A percentile compares a stretch with the other conserved stretches of the same genome.
Conservation (phyloP, 208 protist genomes). For the Trypanosoma lewisi region DNA sequence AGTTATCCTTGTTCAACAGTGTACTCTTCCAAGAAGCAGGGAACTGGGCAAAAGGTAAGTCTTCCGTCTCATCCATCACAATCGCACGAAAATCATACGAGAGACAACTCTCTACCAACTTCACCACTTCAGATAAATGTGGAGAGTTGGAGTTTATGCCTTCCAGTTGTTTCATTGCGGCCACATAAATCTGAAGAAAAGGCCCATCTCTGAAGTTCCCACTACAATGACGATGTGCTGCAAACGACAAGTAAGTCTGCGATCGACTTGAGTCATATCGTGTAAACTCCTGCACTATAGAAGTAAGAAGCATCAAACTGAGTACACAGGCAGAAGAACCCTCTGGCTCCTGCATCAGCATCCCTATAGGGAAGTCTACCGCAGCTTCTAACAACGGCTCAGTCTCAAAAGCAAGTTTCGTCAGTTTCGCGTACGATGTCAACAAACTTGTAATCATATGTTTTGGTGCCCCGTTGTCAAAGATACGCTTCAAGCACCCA, state of each 20-base stretch:
- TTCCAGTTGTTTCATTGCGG: constrained; percentile 45
- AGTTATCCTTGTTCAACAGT: constrained; percentile 47
- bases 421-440: constrained; percentile 53
- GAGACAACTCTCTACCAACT: constrained; percentile 60
- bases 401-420: constrained; percentile 68
- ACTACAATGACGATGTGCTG: constrained; percentile 70
- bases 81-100: constrained; percentile 87
- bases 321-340: constrained; percentile 23
- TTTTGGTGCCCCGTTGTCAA: constrained; percentile 52
- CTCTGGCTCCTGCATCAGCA: constrained; percentile 33
- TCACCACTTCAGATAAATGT: constrained; percentile 40
- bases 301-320: constrained; percentile 53
- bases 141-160: constrained; percentile 24
- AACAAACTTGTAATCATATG: constrained; percentile 62
- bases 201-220: constrained; percentile 76
- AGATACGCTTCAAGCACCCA: constrained; percentile 57
- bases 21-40: constrained; percentile 62
- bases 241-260: constrained; percentile 72
- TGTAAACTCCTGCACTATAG: constrained; percentile 62
- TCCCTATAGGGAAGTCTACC: constrained; percentile 46
- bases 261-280: constrained; percentile 67
- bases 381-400: constrained; percentile 50
- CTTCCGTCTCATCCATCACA: constrained; percentile 81
- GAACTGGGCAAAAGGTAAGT: constrained; percentile 69
- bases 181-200: constrained; percentile 59